phyloP scores from a whole-genome alignment of 1,139 yeast genomes.

The Geotrichum phurueaensis region DNA sequence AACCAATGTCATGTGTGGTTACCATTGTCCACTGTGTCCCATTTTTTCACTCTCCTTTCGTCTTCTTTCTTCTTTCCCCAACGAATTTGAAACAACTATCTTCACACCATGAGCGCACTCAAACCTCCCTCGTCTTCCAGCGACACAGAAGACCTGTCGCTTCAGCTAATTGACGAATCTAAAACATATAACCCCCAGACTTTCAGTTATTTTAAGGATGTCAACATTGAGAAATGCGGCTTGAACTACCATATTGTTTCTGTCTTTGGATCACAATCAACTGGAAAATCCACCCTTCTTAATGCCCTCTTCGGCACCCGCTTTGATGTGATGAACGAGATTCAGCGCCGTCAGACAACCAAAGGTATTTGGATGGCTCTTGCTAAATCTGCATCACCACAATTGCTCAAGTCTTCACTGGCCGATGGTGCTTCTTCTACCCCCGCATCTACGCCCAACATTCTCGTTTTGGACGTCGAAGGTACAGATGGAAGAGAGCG shows the following conservation, averaged over 20 bases:
- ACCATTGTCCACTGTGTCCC: background rate
- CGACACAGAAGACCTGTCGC: slow-evolving; percentile 3
- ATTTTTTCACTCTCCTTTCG: background rate
- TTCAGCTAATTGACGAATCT: slow-evolving; percentile 71
- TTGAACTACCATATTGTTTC: slow-evolving; percentile 83
- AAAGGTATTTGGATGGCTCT: slow-evolving; percentile 92
- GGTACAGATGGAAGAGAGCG: slow-evolving; percentile 98
- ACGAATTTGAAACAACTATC: background rate
- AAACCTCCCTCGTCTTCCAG: background rate
- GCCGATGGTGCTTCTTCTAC: background rate
- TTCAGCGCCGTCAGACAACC: slow-evolving; percentile 70
- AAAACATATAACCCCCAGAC: slow-evolving; percentile 46
- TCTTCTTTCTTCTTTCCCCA: background rate
- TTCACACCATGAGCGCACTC: background rate
- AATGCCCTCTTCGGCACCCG: slow-evolving; percentile 78
- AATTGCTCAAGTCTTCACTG: slow-evolving; percentile 5
- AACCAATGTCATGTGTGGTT: background rate
- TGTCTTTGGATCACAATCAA: slow-evolving; percentile 94
- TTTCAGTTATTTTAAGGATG: slow-evolving; percentile 34
- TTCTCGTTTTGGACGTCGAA: slow-evolving; percentile 92
- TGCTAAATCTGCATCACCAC: slow-evolving; percentile 19
- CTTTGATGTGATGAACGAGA: slow-evolving; percentile 91
- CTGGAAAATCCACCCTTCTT: slow-evolving; percentile 89
- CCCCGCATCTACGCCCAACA: slow-evolving; percentile 21
- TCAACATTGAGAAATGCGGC: slow-evolving; percentile 46